Base-by-base conservation (phyloP, 805 yeast genomes). In the Ogataea corticis region DNA sequence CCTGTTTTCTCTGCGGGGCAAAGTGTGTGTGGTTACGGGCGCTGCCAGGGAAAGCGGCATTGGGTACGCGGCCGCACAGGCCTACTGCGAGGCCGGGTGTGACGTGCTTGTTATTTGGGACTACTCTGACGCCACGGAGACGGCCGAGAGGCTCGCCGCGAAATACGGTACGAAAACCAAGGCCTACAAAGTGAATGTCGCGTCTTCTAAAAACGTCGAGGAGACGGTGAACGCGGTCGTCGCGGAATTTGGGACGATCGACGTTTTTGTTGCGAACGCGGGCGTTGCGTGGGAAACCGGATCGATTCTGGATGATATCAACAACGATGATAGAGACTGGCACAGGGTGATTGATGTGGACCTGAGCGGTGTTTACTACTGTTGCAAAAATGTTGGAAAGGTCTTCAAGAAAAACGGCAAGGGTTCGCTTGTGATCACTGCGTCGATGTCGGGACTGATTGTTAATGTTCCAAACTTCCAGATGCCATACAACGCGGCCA, bases 11-110 rank as follows among this genome's bases (percentile, higher is more conserved):
- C 74, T 88, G 49, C 83, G 83, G 67, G 95, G 94, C 21, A 87
- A 86, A 66, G 84, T 83, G 12, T 94, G 95, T 21, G 80, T 87
- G 3, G 78, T 88, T 47, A 85, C 95, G n/a, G 96, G 96, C 37
- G 86, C 88, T 11, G 82, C 91, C 14, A 74, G 85, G 37, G 46
- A 42, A 25, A 36, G 42, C 11, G 96, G 96, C 28, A 87, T 88
- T 53, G 96, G 96, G 13, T 77, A 66, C 55, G 87, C 87, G 4
- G 85, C 86, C 29, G 95, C 95, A 35, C 86, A 81, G 63, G 91
- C 89, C 2, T 87, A 73, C 58, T 85, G 90, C 40, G 92, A 87
- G 68, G 92, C 92, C 3, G 96, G 96, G 41, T 96, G 95, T 9
- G 85, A 85, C 51, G 62, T 44, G 34, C 79, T 89, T 28, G 87